Evolutionary conservation across 768 basidiomycete species (phyloP), one percentile per base, ranked within the genome.

Genomic region (Cubamyces lactineus): DNA sequence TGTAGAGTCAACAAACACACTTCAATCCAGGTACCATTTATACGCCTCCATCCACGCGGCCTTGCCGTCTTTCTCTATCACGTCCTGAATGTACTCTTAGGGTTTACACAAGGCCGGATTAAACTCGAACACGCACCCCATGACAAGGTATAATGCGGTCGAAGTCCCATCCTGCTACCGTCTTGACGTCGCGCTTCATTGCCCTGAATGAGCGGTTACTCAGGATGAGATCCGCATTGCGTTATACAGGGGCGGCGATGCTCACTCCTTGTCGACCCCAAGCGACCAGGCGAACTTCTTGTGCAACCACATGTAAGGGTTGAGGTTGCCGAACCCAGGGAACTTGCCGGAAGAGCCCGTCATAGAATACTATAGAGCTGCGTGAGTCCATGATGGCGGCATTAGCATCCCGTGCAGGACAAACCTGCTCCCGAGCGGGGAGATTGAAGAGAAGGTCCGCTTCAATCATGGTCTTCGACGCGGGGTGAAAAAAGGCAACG

Each of bases 401-500:
- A 2, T 40, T 30, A 16, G 57, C 41, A 34, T 39, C 47, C 40
- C 15, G 13, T 3, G 16, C 48, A 7, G 12, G 16, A 53, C 65
- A 15, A 30, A 85, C 86, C 76, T 94, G 92, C 73, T 96, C 93
- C 2, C 72, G 86, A 4, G 84, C 77, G 0, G 93, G 92, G 13
- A 96, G 77, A 75, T 95, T 95, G 77, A 93, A 84, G 2, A 96
- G 72, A 46, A 96, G 77, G 72, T 97, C 94, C 2, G 91, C 94
- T 72, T 89, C 80, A 48, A 96, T 82, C 47, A 96, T 76, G 0
- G 87, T 84, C 71, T 86, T 89, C 15, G 86, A 88, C 0, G 83
- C 77, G 13, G 77, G 74, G 69, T 96, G 94, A 61, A 89, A 82
- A 74, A 92, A 94, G 0, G 92, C 91, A 15, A 95, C 84, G 55